A percentile compares a stretch with the other conserved stretches of the same genome.
These are phyloP conservation scores for Apiospora koreana DNA, from an alignment of 2,329 filamentous ascomycete species.

Conservation along the genomic window DNA sequence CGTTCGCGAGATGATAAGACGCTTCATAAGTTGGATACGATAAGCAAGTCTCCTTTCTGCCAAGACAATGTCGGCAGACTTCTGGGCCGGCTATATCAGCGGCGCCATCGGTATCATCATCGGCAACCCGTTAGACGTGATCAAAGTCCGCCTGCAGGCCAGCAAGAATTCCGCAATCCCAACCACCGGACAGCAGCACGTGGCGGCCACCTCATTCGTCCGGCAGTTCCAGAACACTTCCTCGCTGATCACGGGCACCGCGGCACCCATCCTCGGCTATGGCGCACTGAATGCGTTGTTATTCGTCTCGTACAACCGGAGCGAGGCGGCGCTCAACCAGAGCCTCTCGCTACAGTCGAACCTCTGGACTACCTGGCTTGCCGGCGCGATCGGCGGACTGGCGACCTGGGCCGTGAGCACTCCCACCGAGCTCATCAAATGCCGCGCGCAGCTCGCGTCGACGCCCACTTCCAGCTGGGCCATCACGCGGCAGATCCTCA, in stretches of 20 bases:
- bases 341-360: slow-evolving; percentile 40
- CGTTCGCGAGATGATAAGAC: not conserved
- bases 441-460: slow-evolving; percentile 70
- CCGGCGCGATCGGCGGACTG: slow-evolving; percentile 79
- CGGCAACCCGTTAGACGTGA: slow-evolving; percentile 80
- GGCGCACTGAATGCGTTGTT: slow-evolving; percentile 88
- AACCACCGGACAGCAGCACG: slow-evolving; percentile 20
- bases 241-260: slow-evolving; percentile 63
- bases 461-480: slow-evolving; percentile 57
- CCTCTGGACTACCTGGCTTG: slow-evolving; percentile 71
- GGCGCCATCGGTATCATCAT: slow-evolving; percentile 70
- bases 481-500: slow-evolving; percentile 64
- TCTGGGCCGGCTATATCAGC: slow-evolving; percentile 72
- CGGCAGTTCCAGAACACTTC: slow-evolving; percentile 37
- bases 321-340: slow-evolving; percentile 62
- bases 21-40: too few relatives aligned
- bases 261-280: slow-evolving; percentile 85
- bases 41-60: not conserved
- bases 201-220: slow-evolving; percentile 24
- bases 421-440: slow-evolving; percentile 90
- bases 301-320: slow-evolving; percentile 88
- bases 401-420: slow-evolving; percentile 85
- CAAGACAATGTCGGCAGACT: slow-evolving; percentile 75
- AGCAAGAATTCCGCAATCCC: slow-evolving; percentile 29
- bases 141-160: slow-evolving; percentile 77